phyloP scores from a whole-genome alignment of 805 yeast genomes.

The Pichia eremophila region DNA sequence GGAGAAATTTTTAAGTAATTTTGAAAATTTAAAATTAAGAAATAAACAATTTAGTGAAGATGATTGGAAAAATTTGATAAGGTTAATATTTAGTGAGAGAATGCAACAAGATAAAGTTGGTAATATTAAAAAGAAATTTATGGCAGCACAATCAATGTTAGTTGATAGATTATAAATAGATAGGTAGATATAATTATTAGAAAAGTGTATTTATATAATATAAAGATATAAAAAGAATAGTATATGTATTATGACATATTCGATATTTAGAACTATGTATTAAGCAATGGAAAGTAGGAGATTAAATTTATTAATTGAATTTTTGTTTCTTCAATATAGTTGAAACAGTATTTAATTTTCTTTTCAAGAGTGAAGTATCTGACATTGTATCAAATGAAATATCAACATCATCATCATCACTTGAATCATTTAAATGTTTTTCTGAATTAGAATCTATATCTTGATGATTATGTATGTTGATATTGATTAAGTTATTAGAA shows the following conservation, averaged over 20 bases:
- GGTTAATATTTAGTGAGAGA: conserved; percentile 41
- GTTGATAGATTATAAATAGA: background rate
- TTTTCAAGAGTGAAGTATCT: conserved; percentile 5
- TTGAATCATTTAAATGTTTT: too few species aligned
- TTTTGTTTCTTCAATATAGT: conserved; percentile 6
- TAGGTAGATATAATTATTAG: background rate
- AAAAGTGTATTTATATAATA: background rate
- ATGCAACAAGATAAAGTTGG: conserved; percentile 10
- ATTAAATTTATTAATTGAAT: background rate
- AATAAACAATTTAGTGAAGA: conserved; percentile 25
- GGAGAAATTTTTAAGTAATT: conserved; percentile 6
- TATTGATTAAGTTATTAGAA: background rate
- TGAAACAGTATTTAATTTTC: conserved; percentile 9
- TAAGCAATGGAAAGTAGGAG: too few species aligned
- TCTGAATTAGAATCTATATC: too few species aligned
- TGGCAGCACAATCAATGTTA: conserved; percentile 9
- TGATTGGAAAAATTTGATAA: conserved; percentile 41
- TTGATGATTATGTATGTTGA: background rate
- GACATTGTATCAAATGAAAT: conserved; percentile 4
- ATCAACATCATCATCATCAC: conserved; percentile 7
- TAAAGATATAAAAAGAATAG: too few species aligned
- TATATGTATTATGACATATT: background rate
- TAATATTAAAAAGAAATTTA: conserved; percentile 4
- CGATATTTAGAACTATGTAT: too few species aligned
- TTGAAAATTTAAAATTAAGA: conserved; percentile 1